Percentiles rank a stretch among this genome's conserved stretches.
These are phyloP conservation scores for Xylaria acuta DNA, from an alignment of 495 filamentous ascomycete species.

Conservation along the genomic window DNA sequence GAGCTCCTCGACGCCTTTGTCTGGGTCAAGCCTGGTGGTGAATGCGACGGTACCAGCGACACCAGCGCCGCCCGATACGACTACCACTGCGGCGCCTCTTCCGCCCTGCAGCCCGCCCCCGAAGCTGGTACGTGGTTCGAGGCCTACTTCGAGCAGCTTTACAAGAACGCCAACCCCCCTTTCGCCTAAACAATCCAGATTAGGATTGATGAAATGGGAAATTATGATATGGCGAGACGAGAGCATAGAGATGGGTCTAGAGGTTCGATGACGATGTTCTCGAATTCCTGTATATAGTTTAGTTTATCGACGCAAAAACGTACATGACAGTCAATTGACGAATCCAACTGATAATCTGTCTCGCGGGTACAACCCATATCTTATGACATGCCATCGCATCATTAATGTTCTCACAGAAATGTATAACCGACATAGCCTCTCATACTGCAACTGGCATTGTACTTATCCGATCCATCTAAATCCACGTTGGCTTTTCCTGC, in stretches of 20 bases:
- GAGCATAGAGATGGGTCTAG: background rate
- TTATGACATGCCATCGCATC: background rate
- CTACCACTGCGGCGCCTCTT: constrained; percentile 63
- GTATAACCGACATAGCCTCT: too few relatives aligned
- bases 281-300: constrained; percentile 21
- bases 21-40: constrained; percentile 81
- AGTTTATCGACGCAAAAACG: background rate
- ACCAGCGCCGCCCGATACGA: constrained; percentile 63
- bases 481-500: too few relatives aligned
- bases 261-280: background rate
- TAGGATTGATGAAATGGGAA: background rate
- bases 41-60: constrained; percentile 73
- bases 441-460: too few relatives aligned
- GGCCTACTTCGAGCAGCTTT: constrained; percentile 70
- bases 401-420: too few relatives aligned
- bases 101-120: constrained; percentile 62
- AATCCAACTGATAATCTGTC: background rate
- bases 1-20: constrained; percentile 72
- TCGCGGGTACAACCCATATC: too few relatives aligned
- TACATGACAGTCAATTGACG: background rate
- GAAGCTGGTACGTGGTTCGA: constrained; percentile 76
- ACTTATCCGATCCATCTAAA: too few relatives aligned
- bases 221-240: background rate
- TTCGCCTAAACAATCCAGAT: constrained; percentile 27
- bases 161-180: constrained; percentile 65